phyloP scores from a whole-genome alignment of 768 basidiomycete species.

The Panellus pusillus region DNA sequence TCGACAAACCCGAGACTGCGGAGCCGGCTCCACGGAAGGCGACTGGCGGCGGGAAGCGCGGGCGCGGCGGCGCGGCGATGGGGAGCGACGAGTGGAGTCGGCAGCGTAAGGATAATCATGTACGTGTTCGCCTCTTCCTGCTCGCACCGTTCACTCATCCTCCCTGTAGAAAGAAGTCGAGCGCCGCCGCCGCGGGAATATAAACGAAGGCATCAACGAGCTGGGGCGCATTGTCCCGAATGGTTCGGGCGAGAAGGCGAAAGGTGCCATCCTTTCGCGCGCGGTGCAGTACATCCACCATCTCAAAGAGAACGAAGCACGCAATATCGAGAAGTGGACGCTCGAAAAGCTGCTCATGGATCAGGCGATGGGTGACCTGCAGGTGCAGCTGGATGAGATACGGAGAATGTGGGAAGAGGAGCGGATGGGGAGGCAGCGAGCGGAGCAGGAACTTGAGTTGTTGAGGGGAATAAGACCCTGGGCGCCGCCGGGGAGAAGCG shows the following conservation, averaged over 20 bases:
- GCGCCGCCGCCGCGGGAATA: slow-evolving; percentile 89
- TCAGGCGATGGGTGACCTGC: slow-evolving; percentile 86
- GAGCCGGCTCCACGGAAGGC: slow-evolving; percentile 29
- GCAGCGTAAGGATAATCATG: slow-evolving; percentile 82
- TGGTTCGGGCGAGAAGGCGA: slow-evolving; percentile 83
- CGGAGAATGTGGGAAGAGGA: slow-evolving; percentile 83
- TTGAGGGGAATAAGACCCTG: slow-evolving; percentile 46
- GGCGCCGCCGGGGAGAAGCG: slow-evolving; percentile 32
- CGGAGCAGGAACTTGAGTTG: slow-evolving; percentile 65
- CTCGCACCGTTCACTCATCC: background rate
- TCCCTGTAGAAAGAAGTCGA: slow-evolving; percentile 91
- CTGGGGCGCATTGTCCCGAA: slow-evolving; percentile 87
- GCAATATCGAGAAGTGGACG: slow-evolving; percentile 93
- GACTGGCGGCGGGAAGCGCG: slow-evolving; percentile 42
- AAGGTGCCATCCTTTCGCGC: slow-evolving; percentile 84
- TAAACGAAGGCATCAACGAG: slow-evolving; percentile 95
- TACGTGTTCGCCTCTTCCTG: slow-evolving; percentile 32
- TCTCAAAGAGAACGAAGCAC: slow-evolving; percentile 86
- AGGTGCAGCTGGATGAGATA: slow-evolving; percentile 80
- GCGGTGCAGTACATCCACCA: slow-evolving; percentile 93
- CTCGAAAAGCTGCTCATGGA: slow-evolving; percentile 91
- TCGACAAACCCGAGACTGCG: slow-evolving; percentile 24
- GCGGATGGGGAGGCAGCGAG: slow-evolving; percentile 53
- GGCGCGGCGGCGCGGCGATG: slow-evolving; percentile 60
- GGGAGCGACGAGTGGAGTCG: slow-evolving; percentile 78